Conservation (phyloP, 371 early-diverging fungal species). For the Encephalitozoon hellem region DNA sequence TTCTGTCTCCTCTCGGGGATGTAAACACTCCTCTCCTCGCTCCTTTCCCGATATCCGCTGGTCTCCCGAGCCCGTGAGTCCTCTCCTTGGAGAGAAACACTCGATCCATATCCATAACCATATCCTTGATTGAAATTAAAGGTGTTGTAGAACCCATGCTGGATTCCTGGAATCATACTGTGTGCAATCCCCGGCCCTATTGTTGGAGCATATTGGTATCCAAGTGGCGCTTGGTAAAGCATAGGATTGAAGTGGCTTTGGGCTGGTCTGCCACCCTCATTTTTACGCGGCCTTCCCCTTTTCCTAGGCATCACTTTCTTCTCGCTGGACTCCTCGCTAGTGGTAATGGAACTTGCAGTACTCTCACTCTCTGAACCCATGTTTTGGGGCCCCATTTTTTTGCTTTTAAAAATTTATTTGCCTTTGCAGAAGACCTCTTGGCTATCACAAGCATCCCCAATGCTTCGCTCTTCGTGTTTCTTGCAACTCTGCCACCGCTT, state of each 20-base stretch:
- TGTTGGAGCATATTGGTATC: constrained; percentile 46
- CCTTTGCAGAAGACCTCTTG: not conserved
- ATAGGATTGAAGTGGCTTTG: constrained; percentile 4
- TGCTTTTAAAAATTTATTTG: not conserved
- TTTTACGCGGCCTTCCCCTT: constrained; percentile 32
- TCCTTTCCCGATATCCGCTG: not conserved
- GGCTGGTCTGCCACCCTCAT: not conserved
- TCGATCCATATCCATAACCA: not conserved
- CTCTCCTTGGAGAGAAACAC: not conserved
- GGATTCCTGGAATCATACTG: not conserved
- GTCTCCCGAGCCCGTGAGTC: not conserved
- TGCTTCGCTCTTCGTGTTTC: not conserved
- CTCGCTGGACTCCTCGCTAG: constrained; percentile 10
- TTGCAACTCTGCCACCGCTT: not conserved
- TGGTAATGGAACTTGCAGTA: not conserved
- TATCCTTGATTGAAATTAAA: constrained; percentile 9
- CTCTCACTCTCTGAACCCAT: constrained; percentile 23
- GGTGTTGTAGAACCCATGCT: not conserved
- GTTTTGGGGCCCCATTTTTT: constrained; percentile 4
- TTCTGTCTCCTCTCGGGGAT: constrained; percentile 27
- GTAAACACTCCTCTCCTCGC: constrained; percentile 15
- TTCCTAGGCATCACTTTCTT: constrained; percentile 13
- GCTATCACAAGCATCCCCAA: too few relatives aligned
- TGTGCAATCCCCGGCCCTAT: not conserved
- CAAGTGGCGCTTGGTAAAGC: constrained; percentile 47